Percentiles rank a stretch among this genome's conserved stretches.
Conservation (phyloP, 164 flowering plant genomes). For the Paratinospora sagittata region DNA sequence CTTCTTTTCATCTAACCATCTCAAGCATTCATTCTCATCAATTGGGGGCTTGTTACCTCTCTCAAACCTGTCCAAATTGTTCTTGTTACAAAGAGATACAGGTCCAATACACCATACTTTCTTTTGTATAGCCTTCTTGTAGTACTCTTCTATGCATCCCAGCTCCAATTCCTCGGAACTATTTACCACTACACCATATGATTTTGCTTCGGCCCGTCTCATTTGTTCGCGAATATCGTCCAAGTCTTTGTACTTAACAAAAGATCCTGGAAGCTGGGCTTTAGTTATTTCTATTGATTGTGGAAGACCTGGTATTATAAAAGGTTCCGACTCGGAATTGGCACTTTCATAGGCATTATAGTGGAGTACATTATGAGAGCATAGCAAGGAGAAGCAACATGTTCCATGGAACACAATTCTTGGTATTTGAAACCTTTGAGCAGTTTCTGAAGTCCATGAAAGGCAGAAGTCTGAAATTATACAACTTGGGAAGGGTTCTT, state of each 20-base stretch:
- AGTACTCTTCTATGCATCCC: slow-evolving; percentile 22
- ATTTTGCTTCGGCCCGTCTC: slow-evolving; percentile 20
- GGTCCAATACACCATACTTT: slow-evolving; percentile 51
- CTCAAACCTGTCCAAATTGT: slow-evolving; percentile 27
- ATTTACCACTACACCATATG: slow-evolving; percentile 39
- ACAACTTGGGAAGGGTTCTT: slow-evolving; percentile 31
- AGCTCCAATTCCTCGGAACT: slow-evolving; percentile 40
- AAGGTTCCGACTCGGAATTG: slow-evolving; percentile 22
- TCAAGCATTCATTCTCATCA: no score
- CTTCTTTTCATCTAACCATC: slow-evolving; percentile 38
- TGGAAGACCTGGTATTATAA: slow-evolving; percentile 35
- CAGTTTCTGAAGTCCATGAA: slow-evolving; percentile 31
- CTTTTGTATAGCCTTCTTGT: slow-evolving; percentile 16
- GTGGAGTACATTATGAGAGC: slow-evolving; percentile 13
- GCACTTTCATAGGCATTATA: slow-evolving; percentile 18
- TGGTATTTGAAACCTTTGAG: slow-evolving; percentile 33
- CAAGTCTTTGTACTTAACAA: not conserved
- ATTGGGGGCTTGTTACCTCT: slow-evolving; percentile 30
- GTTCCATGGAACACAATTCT: slow-evolving; percentile 35
- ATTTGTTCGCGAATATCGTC: slow-evolving; percentile 6
- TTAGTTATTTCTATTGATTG: slow-evolving; percentile 22
- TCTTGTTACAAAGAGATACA: slow-evolving; percentile 33
- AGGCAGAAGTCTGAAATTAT: slow-evolving; percentile 34
- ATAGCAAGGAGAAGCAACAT: slow-evolving; percentile 26
- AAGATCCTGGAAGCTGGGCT: slow-evolving; percentile 24